Evolutionary conservation across 352 stramenopile species (phyloP), one percentile per base, ranked within the genome.

Genomic region (Phytophthora pistaciae): DNA sequence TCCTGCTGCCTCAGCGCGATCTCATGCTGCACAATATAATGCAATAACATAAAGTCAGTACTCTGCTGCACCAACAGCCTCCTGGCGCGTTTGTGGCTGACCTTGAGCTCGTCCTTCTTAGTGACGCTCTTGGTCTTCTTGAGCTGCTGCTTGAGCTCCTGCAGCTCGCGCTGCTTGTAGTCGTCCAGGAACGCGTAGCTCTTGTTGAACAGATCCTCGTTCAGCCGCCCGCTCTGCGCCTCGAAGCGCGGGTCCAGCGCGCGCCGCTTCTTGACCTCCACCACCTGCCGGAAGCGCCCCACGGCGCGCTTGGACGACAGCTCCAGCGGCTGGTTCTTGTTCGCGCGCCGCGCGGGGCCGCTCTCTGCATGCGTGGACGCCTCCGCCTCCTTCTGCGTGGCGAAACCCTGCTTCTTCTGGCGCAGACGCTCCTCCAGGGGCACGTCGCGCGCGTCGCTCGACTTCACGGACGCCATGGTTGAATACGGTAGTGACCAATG

Each of bases 111-210:
- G 33, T 93, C 83, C 64, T 94, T 93, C 18, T 80, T 83, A 3
- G 83, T 84, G 23, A 74, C 77, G 59, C 74, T 91, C 69, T 95
- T 95, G 31, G 78, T 85, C 50, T 72, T 78, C 66, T 85, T 89
- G 16, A 95, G 72, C 69, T 95, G 79, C 56, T 92, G 84, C 76
- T 93, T 93, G 6, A 98, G 68, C n/a, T 92, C 87, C 60, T 94
- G 66, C 50, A 98, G 79, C 73, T 98, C 93, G 4, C 59, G 63
- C 79, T 96, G 74, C 76, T 95, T 96, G 72, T 97, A 96, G 13
- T 95, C 90, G 50, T 97, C 87, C 56, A 98, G 52, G 60, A 98
- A 98, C 0, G 84, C 79, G 62, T 98, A 98, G 48, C 90, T 89
- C 67, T 96, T 97, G 53, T 71, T 62, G 68, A 96, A 97, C 29